Percentiles rank a stretch among this genome's conserved stretches.
Conservation (phyloP, 1,139 yeast genomes). For the Hemisphaericaspora subhashii region DNA sequence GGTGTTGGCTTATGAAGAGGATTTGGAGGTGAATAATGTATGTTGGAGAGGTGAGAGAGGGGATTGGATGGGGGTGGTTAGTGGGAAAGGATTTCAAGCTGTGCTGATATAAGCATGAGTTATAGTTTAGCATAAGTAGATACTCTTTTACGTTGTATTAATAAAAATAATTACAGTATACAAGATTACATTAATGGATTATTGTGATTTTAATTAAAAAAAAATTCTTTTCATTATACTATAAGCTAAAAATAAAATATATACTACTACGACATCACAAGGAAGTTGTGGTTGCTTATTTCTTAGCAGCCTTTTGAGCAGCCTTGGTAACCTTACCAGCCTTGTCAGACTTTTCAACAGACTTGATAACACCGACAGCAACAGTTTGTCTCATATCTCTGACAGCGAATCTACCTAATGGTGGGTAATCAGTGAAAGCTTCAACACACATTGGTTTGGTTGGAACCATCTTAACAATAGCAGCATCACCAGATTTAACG, state of each 20-base stretch:
- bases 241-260: neutral
- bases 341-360: conserved; percentile 92
- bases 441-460: conserved; percentile 98
- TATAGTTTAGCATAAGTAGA: neutral
- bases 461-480: conserved; percentile 88
- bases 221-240: neutral
- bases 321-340: conserved; percentile 99
- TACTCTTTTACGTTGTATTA: neutral
- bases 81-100: conserved; percentile 81
- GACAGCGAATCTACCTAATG: conserved; percentile 99
- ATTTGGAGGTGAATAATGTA: conserved; percentile 70
- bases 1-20: conserved; percentile 56
- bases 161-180: neutral
- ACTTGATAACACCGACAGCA: conserved; percentile 99
- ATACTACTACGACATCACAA: conserved; percentile 57
- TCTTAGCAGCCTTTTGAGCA: conserved; percentile 97
- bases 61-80: conserved; percentile 79
- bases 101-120: conserved; percentile 43
- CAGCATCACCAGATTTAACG: conserved; percentile 93
- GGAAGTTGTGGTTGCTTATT: no score
- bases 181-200: neutral
- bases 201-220: neutral
- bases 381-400: conserved; percentile 99
- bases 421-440: conserved; percentile 97
- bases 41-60: conserved; percentile 69